Evolutionary conservation across 2,329 filamentous ascomycete genomes (phyloP).

Genomic region (Aspergillus sp.): DNA sequence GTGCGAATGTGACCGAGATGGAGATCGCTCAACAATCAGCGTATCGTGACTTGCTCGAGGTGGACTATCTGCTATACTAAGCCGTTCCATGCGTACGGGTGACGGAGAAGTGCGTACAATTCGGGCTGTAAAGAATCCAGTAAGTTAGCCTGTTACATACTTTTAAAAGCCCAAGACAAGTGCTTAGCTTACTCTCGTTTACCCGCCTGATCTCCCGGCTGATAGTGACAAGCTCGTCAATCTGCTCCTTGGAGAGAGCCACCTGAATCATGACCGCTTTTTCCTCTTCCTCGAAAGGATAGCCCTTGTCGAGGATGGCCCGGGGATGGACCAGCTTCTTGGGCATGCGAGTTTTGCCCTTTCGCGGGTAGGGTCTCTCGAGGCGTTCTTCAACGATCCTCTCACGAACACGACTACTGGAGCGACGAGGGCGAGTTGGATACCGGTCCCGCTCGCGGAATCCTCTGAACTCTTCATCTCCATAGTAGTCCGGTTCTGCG

Average conservation of each 20-base stretch:
- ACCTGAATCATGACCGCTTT: slow-evolving; percentile 74
- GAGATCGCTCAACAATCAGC: slow-evolving; percentile 27
- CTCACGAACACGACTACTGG: slow-evolving; percentile 32
- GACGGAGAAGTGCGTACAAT: slow-evolving; percentile 16
- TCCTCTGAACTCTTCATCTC: slow-evolving; percentile 64
- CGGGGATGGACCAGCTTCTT: slow-evolving; percentile 70
- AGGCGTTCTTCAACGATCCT: slow-evolving; percentile 24
- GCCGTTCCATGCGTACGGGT: slow-evolving; percentile 12
- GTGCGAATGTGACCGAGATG: slow-evolving; percentile 19
- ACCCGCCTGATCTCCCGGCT: slow-evolving; percentile 56
- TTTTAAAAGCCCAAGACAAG: slow-evolving; percentile 3
- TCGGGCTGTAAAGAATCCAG: slow-evolving; percentile 13
- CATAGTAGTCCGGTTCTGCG: slow-evolving; percentile 61
- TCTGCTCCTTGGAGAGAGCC: slow-evolving; percentile 82
- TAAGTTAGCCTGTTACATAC: background rate
- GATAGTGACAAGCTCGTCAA: slow-evolving; percentile 77
- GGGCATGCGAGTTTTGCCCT: slow-evolving; percentile 85
- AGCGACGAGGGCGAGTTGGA: slow-evolving; percentile 42
- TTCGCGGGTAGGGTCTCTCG: slow-evolving; percentile 60
- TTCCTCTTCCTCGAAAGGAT: slow-evolving; percentile 78
- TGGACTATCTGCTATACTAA: slow-evolving; percentile 21
- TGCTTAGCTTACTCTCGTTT: slow-evolving; percentile 24
- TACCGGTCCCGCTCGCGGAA: slow-evolving; percentile 57
- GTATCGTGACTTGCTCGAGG: slow-evolving; percentile 23
- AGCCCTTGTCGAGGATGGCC: slow-evolving; percentile 75